These are phyloP conservation scores for Elongisporangium undulatum DNA, from an alignment of 352 stramenopile genomes.

Conservation along the genomic window DNA sequence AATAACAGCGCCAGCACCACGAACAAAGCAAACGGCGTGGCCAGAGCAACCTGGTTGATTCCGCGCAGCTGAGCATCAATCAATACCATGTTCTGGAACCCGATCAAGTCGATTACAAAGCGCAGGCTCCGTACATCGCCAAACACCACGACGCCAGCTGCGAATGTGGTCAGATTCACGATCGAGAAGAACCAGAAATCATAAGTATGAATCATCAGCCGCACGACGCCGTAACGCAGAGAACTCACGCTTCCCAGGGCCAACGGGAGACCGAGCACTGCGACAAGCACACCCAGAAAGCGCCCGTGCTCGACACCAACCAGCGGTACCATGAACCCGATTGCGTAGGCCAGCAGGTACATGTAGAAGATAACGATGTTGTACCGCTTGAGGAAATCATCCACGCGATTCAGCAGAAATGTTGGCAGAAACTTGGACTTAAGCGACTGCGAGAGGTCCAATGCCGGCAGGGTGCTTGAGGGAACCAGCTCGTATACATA, in stretches of 20 bases:
- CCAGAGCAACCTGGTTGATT: conserved; percentile 8
- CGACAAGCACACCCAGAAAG: conserved; percentile 11
- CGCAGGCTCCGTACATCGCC: conserved; percentile 20
- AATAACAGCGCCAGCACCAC: conserved; percentile 11
- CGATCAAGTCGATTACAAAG: conserved; percentile 21
- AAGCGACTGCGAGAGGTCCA: conserved; percentile 33
- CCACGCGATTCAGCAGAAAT: conserved; percentile 12
- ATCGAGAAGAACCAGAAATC: conserved; percentile 40
- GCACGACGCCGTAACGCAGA: conserved; percentile 31
- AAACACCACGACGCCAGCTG: conserved; percentile 21
- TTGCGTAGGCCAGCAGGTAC: conserved; percentile 11
- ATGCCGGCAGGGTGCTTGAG: conserved; percentile 16
- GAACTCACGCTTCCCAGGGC: conserved; percentile 20
- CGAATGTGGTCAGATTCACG: conserved; percentile 16
- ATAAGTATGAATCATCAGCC: conserved; percentile 23
- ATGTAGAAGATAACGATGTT: conserved; percentile 14
- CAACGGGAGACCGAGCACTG: conserved; percentile 19
- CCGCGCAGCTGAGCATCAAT: conserved; percentile 25
- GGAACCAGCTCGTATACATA: conserved; percentile 24
- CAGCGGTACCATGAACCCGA: conserved; percentile 18
- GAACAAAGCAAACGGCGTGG: conserved; percentile 4
- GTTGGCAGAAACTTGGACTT: conserved; percentile 18
- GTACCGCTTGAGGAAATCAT: conserved; percentile 17
- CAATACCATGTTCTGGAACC: conserved; percentile 26
- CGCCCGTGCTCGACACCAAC: conserved; percentile 9